phyloP scores from a whole-genome alignment of 1,284 basidiomycete species.

The Blastosporella zonata region DNA sequence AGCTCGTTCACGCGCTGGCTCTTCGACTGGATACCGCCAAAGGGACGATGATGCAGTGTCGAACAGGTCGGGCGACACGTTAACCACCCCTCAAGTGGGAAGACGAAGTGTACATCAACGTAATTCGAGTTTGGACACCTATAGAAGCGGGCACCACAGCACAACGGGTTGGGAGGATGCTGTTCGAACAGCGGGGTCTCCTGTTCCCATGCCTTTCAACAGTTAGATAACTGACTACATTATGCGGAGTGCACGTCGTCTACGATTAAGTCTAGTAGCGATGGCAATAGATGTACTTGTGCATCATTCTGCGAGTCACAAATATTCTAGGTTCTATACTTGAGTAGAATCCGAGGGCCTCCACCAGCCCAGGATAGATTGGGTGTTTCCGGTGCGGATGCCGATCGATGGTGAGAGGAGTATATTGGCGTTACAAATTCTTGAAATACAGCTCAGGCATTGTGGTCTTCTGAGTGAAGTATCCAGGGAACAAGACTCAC shows the following conservation, averaged over 20 bases:
- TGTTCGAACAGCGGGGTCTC: conserved; percentile 6
- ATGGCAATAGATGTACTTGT: too few species aligned
- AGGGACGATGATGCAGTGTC: conserved; percentile 32
- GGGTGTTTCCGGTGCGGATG: too few species aligned
- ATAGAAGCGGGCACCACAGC: background rate
- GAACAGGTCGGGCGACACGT: conserved; percentile 25
- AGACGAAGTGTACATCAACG: background rate
- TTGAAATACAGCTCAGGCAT: conserved; percentile 1
- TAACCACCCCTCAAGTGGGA: conserved; percentile 29
- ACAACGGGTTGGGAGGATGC: conserved; percentile 12
- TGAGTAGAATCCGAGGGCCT: too few species aligned
- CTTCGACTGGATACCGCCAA: conserved; percentile 15
- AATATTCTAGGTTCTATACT: too few species aligned
- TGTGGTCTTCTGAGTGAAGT: background rate
- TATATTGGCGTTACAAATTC: background rate
- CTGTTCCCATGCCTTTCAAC: conserved; percentile 6
- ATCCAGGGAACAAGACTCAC: conserved; percentile 3
- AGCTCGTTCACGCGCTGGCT: conserved; percentile 13
- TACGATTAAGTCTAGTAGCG: too few species aligned
- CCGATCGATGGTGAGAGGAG: background rate
- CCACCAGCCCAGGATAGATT: too few species aligned
- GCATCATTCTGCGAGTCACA: too few species aligned
- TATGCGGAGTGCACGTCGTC: background rate
- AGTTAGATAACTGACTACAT: background rate
- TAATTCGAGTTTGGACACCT: background rate